A percentile compares a stretch with the other conserved stretches of the same genome.
Conservation (phyloP, 2,329 filamentous ascomycete species). For the Xylaria sp. region DNA sequence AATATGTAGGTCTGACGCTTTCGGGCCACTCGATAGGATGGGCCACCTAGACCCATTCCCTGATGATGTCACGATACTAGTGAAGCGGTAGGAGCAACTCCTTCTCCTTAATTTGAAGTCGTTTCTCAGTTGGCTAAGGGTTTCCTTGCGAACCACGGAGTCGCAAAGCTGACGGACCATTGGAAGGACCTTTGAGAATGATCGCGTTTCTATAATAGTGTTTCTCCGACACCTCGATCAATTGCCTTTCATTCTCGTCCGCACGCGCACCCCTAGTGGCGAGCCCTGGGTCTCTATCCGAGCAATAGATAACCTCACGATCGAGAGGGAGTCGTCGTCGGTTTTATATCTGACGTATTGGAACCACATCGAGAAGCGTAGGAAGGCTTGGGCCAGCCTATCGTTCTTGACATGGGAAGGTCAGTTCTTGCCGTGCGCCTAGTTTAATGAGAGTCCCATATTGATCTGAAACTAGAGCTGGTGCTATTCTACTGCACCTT, state of each 20-base stretch:
- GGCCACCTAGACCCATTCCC: slow-evolving; percentile 57
- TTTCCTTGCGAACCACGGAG: not conserved
- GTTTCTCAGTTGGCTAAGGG: not conserved
- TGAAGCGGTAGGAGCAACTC: slow-evolving; percentile 60
- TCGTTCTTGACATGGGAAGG: slow-evolving; percentile 72
- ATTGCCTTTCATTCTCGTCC: slow-evolving; percentile 61
- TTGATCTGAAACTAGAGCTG: slow-evolving; percentile 59
- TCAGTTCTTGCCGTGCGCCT: slow-evolving; percentile 46
- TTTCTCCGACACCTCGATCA: slow-evolving; percentile 59
- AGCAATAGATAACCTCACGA: slow-evolving; percentile 66
- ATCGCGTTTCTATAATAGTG: slow-evolving; percentile 64
- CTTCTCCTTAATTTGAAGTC: not conserved
- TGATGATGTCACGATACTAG: slow-evolving; percentile 62
- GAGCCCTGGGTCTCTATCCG: slow-evolving; percentile 60
- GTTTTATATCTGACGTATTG: slow-evolving; percentile 63
- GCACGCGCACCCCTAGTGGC: slow-evolving; percentile 52
- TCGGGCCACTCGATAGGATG: slow-evolving; percentile 51
- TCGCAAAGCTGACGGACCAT: slow-evolving; percentile 18
- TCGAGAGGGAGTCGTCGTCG: slow-evolving; percentile 60
- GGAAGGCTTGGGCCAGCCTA: slow-evolving; percentile 65
- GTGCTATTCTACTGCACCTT: slow-evolving; percentile 70
- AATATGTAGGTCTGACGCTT: slow-evolving; percentile 42
- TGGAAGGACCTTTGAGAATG: slow-evolving; percentile 64
- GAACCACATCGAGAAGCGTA: slow-evolving; percentile 56
- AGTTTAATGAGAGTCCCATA: not conserved